Evolutionary conservation across 768 basidiomycete species (phyloP).

Genomic region (Gloeopeniophorella convolvens): DNA sequence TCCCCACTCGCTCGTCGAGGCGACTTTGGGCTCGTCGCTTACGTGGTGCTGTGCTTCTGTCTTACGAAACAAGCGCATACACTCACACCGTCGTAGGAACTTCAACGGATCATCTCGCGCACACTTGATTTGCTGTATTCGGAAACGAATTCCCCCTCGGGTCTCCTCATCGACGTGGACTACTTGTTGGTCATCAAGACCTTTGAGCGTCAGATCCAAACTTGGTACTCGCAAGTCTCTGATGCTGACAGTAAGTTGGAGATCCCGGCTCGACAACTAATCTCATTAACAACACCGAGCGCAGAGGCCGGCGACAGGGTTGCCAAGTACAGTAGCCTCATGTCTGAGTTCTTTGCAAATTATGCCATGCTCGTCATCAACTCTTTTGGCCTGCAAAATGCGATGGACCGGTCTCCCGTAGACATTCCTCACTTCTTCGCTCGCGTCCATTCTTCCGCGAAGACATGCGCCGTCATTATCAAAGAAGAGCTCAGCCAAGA

Average conservation of each 20-base stretch:
- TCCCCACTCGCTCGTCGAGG: conserved; percentile 55
- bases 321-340: conserved; percentile 42
- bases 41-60: conserved; percentile 50
- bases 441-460: conserved; percentile 67
- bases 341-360: conserved; percentile 72
- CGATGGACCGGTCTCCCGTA: conserved; percentile 68
- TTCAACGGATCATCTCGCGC: conserved; percentile 85
- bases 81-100: conserved; percentile 42
- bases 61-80: conserved; percentile 1
- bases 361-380: conserved; percentile 87
- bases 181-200: conserved; percentile 80
- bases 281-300: not conserved
- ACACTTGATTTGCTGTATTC: conserved; percentile 90
- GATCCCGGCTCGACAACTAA: not conserved
- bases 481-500: conserved; percentile 73
- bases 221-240: conserved; percentile 54
- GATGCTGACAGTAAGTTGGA: conserved; percentile 17
- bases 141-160: conserved; percentile 69
- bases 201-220: conserved; percentile 70
- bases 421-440: conserved; percentile 83
- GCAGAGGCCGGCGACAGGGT: conserved; percentile 8
- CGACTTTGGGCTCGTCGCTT: conserved; percentile 67
- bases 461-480: conserved; percentile 61
- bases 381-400: conserved; percentile 94
- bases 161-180: conserved; percentile 77